Evolutionary conservation across 2,329 filamentous ascomycete genomes (phyloP), one percentile per base, ranked within the genome.

Genomic region (Xylariales sp.): DNA sequence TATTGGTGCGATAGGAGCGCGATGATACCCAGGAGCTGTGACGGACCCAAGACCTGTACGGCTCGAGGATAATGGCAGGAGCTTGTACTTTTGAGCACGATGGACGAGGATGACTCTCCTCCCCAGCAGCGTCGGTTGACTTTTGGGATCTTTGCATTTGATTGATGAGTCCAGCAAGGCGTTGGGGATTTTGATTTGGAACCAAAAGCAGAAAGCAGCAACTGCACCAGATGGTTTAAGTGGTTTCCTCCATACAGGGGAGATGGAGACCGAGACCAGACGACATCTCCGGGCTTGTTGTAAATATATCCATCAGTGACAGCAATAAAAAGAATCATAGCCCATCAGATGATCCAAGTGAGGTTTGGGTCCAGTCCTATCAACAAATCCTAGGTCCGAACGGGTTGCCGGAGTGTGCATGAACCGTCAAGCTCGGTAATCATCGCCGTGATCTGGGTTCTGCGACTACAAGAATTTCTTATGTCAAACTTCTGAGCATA

Each of bases 1-100:
- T 46, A n/a, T 67, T 72, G 54, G 73, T 69, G 56, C 80, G 79
- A 76, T 78, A 70, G 72, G 77, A 44, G 73, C 73, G 24, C 33
- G n/a, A 46, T 76, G 71, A 56, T 81, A 69, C 68, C 57, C 58
- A 49, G 46, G 50, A 37, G 34, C 47, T 25, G 47, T 45, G 38
- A 42, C 40, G 43, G 40, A 28, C 40, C 29, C 45, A 18, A 40
- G 29, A 44, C 46, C 40, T 38, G 42, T 37, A 38, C 45, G 40
- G 43, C 46, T n/a, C n/a, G n/a, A n/a, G n/a, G 47, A 47, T 38
- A 43, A 42, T 40, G 44, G 37, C 27, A 18, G 28, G 31, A 27
- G 15, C 21, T 54, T 47, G 58, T 56, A 47, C 37, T 49, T 48
- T 51, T 33, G 11, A 29, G 9, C 20, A 29, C 27, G 36, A 20